Conservation (phyloP, 805 yeast species). For the Sugiyamaella valdiviana region DNA sequence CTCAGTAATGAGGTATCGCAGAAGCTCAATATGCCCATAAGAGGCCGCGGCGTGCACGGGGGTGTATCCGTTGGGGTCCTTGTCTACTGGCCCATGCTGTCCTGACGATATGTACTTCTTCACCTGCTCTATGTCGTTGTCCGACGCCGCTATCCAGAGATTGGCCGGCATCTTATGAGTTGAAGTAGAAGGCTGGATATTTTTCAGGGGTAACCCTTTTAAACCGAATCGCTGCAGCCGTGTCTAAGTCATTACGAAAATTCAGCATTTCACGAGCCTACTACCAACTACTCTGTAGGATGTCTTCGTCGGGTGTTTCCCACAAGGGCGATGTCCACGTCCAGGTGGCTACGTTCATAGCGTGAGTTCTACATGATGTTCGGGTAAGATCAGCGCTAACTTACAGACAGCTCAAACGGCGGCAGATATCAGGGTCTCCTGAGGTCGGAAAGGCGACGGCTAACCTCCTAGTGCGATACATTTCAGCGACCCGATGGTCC, state of each 20-base stretch:
- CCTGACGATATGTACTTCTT: constrained; percentile 48
- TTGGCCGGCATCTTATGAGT: constrained; percentile 36
- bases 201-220: not conserved
- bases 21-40: constrained; percentile 70
- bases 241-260: not conserved
- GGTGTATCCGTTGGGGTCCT: constrained; percentile 92
- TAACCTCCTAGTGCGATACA: constrained; percentile 77
- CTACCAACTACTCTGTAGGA: not conserved
- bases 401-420: constrained; percentile 53
- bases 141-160: constrained; percentile 95
- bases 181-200: not conserved
- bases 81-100: constrained; percentile 55
- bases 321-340: constrained; percentile 29
- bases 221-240: not conserved
- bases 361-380: constrained; percentile 18
- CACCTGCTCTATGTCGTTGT: constrained; percentile 59
- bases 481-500: constrained; percentile 85
- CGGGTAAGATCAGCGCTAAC: not conserved
- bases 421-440: constrained; percentile 77
- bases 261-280: not conserved
- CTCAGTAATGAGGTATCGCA: constrained; percentile 46
- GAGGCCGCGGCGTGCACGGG: constrained; percentile 98
- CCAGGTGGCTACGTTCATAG: constrained; percentile 28
- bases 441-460: constrained; percentile 82
- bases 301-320: constrained; percentile 1